Percentiles rank a stretch among this genome's conserved stretches.
Evolutionary conservation across 2,329 filamentous ascomycete genomes (phyloP).

Genomic region (Lizonia empirigonia): DNA sequence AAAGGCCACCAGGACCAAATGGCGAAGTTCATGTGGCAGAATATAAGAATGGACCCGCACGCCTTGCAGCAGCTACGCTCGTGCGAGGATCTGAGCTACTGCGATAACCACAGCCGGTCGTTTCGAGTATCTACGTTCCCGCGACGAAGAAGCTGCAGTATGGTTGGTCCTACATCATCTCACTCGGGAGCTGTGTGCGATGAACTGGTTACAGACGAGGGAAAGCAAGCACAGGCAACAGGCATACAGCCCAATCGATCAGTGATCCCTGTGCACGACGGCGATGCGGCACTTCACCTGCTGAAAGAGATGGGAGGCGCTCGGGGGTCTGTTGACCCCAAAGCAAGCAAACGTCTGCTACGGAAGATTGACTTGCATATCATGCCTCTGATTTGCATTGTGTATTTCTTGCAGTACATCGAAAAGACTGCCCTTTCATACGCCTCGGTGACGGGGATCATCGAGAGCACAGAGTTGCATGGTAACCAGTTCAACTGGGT

Average conservation of each 20-base stretch:
- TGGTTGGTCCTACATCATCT: background rate
- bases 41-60: too few relatives aligned
- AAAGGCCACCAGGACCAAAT: background rate
- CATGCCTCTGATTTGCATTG: constrained; percentile 59
- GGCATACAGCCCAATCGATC: background rate
- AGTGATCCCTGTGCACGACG: background rate
- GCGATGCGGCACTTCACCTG: constrained; percentile 19
- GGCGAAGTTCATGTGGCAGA: too few relatives aligned
- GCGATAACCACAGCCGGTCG: background rate
- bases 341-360: constrained; percentile 9
- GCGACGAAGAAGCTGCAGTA: background rate
- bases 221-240: background rate
- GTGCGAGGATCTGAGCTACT: too few relatives aligned
- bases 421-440: constrained; percentile 63
- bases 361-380: constrained; percentile 58
- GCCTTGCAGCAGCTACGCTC: too few relatives aligned
- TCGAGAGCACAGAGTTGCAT: constrained; percentile 56
- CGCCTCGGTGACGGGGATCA: constrained; percentile 62
- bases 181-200: background rate
- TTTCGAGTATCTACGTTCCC: too few relatives aligned
- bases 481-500: constrained; percentile 60
- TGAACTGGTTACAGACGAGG: background rate
- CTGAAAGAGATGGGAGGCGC: constrained; percentile 13
- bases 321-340: constrained; percentile 10
- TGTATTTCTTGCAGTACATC: constrained; percentile 61